Conservation (phyloP, 768 basidiomycete genomes). For the Tulasnella calospora region DNA sequence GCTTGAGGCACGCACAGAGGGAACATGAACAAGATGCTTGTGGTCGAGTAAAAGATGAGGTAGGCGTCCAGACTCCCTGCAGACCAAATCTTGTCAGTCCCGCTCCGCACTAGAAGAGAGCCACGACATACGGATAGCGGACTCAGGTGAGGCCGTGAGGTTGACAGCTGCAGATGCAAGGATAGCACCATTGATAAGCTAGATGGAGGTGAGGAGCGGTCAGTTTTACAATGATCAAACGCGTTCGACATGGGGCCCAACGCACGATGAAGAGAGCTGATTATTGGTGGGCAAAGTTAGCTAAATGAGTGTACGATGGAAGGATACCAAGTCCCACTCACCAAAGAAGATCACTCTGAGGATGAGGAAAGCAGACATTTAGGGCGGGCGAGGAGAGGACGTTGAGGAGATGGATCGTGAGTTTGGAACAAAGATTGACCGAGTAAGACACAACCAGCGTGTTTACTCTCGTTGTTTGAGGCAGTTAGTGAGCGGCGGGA, state of each 20-base stretch:
- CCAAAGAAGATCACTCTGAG: constrained; percentile 18
- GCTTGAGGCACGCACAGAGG: constrained; percentile 16
- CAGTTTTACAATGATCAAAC: background rate
- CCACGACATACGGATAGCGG: constrained; percentile 15
- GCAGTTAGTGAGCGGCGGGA: constrained; percentile 1
- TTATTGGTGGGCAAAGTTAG: background rate
- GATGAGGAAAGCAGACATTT: constrained; percentile 16
- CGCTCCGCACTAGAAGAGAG: background rate
- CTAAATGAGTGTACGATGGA: background rate
- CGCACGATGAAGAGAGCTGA: constrained; percentile 20
- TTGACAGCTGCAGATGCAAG: constrained; percentile 9
- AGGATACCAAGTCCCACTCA: background rate
- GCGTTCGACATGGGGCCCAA: background rate
- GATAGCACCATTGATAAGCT: constrained; percentile 22
- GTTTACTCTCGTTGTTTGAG: constrained; percentile 9
- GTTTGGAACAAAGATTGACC: background rate
- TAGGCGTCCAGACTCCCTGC: constrained; percentile 16
- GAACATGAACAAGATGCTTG: constrained; percentile 20
- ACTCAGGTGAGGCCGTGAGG: background rate
- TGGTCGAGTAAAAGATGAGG: constrained; percentile 19
- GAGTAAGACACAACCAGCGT: constrained; percentile 25
- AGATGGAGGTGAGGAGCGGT: background rate
- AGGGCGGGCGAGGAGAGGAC: background rate
- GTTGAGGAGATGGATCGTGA: background rate
- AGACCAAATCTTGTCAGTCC: background rate